phyloP scores from a whole-genome alignment of 78 protist species.

The Dictyostelium firmibasis region DNA sequence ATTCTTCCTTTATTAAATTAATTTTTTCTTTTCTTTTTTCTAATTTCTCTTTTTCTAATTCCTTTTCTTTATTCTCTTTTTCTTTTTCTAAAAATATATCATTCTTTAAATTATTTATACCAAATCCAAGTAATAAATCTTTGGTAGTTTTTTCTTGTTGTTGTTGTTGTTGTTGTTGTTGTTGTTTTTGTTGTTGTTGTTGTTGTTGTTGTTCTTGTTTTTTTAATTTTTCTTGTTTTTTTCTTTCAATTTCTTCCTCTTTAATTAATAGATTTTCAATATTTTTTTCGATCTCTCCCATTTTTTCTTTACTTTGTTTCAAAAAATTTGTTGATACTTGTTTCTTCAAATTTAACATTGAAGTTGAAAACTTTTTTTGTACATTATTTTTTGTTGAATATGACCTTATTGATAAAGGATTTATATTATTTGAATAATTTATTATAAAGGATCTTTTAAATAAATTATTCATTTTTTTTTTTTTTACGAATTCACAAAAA shows the following conservation, averaged over 20 bases:
- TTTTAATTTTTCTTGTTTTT: neutral
- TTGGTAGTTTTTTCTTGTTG: neutral
- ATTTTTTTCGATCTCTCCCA: neutral
- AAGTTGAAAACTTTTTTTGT: neutral
- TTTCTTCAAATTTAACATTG: neutral
- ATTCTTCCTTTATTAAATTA: neutral
- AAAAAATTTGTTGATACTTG: neutral
- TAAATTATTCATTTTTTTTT: neutral
- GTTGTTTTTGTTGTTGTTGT: neutral
- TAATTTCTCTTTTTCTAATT: neutral
- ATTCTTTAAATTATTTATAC: neutral
- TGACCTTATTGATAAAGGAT: neutral
- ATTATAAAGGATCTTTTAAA: neutral
- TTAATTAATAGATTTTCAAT: neutral
- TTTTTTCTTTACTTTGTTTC: neutral
- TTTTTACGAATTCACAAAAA: neutral
- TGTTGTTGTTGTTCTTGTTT: neutral
- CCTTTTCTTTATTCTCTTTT: neutral
- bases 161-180: neutral
- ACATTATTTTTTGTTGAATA: neutral
- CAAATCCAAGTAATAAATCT: neutral
- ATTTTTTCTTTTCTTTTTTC: neutral
- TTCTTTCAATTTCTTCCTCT: neutral
- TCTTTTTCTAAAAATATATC: neutral
- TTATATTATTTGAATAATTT: neutral